These are phyloP conservation scores for Globisporangium barbulae DNA, from an alignment of 352 stramenopile genomes.

Conservation along the genomic window DNA sequence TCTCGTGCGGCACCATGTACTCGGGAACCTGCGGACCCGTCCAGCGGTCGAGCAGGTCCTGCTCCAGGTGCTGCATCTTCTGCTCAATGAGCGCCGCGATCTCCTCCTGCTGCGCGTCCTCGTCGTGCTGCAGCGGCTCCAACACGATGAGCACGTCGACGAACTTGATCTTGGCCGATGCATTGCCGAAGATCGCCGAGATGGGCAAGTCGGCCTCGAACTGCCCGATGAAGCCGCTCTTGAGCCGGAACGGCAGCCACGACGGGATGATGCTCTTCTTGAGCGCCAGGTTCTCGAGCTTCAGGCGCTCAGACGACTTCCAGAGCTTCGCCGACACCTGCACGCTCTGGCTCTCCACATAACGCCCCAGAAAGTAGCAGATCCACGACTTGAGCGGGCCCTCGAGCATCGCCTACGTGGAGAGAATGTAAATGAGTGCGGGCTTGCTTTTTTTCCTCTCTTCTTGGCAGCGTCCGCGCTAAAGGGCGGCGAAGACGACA, in stretches of 20 bases:
- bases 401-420: constrained; percentile 63
- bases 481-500: neutral
- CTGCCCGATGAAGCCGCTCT: constrained; percentile 83
- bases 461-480: too few species aligned
- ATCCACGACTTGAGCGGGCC: constrained; percentile 88
- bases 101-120: constrained; percentile 69
- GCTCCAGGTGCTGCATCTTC: constrained; percentile 67
- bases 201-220: constrained; percentile 85
- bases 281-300: constrained; percentile 85
- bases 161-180: constrained; percentile 84
- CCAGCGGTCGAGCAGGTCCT: constrained; percentile 82
- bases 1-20: constrained; percentile 65
- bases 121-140: constrained; percentile 64
- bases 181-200: constrained; percentile 79
- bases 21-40: constrained; percentile 62
- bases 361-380: constrained; percentile 80
- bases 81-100: constrained; percentile 45
- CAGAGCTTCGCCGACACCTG: constrained; percentile 87
- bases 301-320: constrained; percentile 84
- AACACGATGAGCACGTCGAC: constrained; percentile 83
- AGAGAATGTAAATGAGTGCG: neutral
- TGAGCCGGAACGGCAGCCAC: constrained; percentile 84
- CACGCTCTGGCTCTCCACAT: constrained; percentile 84
- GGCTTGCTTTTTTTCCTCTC: neutral
- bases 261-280: constrained; percentile 77